These are phyloP conservation scores for Toxoplasma gondii DNA, from an alignment of 169 alveolate species.

Conservation along the genomic window DNA sequence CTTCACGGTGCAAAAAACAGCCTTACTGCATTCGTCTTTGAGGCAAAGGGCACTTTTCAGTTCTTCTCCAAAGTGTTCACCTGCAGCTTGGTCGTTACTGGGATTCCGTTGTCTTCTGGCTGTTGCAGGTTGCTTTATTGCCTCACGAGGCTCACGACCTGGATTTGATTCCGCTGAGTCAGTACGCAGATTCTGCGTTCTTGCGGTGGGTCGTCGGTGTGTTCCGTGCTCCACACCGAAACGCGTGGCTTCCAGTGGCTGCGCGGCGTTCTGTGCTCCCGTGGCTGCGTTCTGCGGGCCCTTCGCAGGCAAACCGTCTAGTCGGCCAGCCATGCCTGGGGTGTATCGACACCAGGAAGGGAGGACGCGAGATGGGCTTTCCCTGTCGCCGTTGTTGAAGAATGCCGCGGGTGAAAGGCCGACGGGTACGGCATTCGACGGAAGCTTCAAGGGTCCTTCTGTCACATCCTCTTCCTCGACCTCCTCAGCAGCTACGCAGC, in stretches of 20 bases:
- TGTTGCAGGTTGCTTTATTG: background rate
- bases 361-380: background rate
- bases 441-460: background rate
- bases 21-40: background rate
- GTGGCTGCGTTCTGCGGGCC: background rate
- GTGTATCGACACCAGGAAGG: background rate
- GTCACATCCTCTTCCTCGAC: background rate
- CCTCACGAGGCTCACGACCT: too few relatives aligned
- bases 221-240: background rate
- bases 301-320: background rate
- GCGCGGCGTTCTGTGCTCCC: background rate
- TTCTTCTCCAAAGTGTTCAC: background rate
- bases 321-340: background rate
- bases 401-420: background rate
- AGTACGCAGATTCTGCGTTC: too few relatives aligned
- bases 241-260: background rate
- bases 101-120: background rate
- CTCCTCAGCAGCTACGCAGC: background rate
- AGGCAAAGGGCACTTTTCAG: background rate
- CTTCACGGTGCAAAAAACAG: too few relatives aligned
- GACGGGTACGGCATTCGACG: background rate
- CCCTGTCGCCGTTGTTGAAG: background rate
- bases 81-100: background rate
- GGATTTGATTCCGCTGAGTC: too few relatives aligned
- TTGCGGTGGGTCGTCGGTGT: background rate